Evolutionary conservation across 1,139 yeast genomes (phyloP), one percentile per base, ranked within the genome.

Genomic region (Taphrina flavorubra): DNA sequence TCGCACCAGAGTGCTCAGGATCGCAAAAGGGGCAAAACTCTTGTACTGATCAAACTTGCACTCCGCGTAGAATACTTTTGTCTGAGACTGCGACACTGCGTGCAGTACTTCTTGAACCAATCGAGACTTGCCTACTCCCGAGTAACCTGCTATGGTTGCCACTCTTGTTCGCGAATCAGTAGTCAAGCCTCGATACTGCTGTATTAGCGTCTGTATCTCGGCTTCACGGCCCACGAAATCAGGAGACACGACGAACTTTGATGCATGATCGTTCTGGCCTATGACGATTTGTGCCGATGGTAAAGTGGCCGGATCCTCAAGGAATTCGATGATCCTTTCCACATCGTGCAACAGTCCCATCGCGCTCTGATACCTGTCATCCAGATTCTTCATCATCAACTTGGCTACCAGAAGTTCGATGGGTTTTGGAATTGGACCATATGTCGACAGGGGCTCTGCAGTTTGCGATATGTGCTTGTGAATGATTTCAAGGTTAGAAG

Each of bases 111-210:
- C 69, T 37, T 42, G 51, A 47, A 60, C 51, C 49, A 66, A 49
- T 14, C 69, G 46, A n/a, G 65, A 59, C 36, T 66, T 66, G 39
- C 69, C 69, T 13, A 66, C 44, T 18, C 69, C 69, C 10, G 65
- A 66, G 34, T 59, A 66, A 49, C 69, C 69, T 4, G 57, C 56
- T 47, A 66, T 56, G 40, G 51, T 25, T 7, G 61, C 69, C 5
- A 66, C 61, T 51, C 57, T 42, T 14, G 65, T 31, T 5, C 16
- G 37, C 36, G 63, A 55, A 37, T 66, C 57, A 25, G 44, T 16
- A 11, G n/a, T 51, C 13, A 66, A 31, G 10, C 40, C 59, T 7
- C 51, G 42, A 36, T 44, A 66, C 11, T 36, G 57, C 8, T 40
- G 51, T 39, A 39, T 36, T 1, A 66, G 55, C 34, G 18, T 13